Evolutionary conservation across 2,329 filamentous ascomycete species (phyloP), one percentile per base, ranked within the genome.

Genomic region (Trichoderma brevicompactum): DNA sequence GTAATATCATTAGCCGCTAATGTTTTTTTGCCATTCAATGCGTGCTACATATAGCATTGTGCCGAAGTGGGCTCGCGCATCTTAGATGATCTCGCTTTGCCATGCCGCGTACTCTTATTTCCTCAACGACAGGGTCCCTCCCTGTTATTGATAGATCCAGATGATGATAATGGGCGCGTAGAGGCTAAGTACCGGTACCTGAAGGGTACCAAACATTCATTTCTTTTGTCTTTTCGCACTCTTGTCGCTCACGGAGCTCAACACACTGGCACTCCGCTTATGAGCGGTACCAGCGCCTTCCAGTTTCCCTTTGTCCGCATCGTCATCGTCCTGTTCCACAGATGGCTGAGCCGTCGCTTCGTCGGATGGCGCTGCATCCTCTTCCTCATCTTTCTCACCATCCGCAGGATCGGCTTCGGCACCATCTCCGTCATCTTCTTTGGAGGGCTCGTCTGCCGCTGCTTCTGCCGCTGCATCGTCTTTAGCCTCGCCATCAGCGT

Each of bases 191-290:
- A 70, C 60, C 69, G 67, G 68, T 75, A 72, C 71, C 65, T 70
- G 9, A 41, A 46, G 50, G 64, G 59, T 70, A 72, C 71, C 44
- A 23, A 17, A 28, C 17, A 48, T 68, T 28, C 71, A 77, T 68
- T 86, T 87, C 78, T 85, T 87, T 70, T 83, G 82, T 67, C 84
- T 79, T 74, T 87, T 87, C 3, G 77, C 72, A 69, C 82, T 86
- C 77, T 85, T 86, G 66, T 92, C 89, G 74, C 90, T 92, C 6
- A 80, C 79, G 15, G 82, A 80, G 75, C 91, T 94, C 61, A 96
- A 76, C 38, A 93, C 91, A 75, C 92, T 96, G 1, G 92, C 92
- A 74, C 92, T 95, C 66, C 92, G 85, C 80, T 96, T 96, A 69
- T 90, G 89, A 0, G 78, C 71, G 8, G 74, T 75, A 48, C 78